Percentiles rank a stretch among this genome's conserved stretches.
Evolutionary conservation across 1,284 basidiomycete genomes (phyloP).

Genomic region (Cerrena zonata): DNA sequence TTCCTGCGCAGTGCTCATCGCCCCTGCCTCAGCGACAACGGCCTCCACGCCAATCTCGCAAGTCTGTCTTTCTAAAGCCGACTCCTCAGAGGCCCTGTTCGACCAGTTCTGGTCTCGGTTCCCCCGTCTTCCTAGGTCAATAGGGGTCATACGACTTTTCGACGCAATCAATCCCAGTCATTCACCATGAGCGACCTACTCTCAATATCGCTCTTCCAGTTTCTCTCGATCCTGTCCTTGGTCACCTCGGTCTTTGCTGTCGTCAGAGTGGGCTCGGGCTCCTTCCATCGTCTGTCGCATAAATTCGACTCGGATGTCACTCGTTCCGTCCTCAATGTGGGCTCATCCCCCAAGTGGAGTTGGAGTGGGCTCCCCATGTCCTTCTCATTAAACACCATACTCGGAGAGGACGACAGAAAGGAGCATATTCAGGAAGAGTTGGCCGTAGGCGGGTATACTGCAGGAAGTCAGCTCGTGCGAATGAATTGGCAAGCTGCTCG

Average conservation of each 20-base stretch:
- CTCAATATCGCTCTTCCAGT: constrained; percentile 29
- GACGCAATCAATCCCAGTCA: no score
- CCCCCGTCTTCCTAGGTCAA: neutral
- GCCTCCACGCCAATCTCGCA: constrained; percentile 1
- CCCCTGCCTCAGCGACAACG: neutral
- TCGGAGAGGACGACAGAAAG: constrained; percentile 25
- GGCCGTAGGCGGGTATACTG: constrained; percentile 17
- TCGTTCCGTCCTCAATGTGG: constrained; percentile 15
- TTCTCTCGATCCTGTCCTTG: constrained; percentile 30
- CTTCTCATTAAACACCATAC: constrained; percentile 25
- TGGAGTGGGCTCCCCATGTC: constrained; percentile 27
- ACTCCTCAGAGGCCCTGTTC: neutral
- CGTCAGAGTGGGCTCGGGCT: constrained; percentile 27
- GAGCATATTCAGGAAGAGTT: constrained; percentile 8
- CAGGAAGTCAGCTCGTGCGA: constrained; percentile 24
- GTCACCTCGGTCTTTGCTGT: constrained; percentile 28
- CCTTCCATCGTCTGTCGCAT: constrained; percentile 22
- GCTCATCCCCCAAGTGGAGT: constrained; percentile 19
- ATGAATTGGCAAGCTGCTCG: constrained; percentile 28
- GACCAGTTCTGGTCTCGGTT: neutral
- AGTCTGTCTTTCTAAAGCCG: constrained; percentile 4
- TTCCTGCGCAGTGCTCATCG: neutral
- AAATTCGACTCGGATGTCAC: constrained; percentile 20
- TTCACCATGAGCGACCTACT: constrained; percentile 27
- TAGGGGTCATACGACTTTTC: neutral